Percentiles rank a stretch among this genome's conserved stretches.
Evolutionary conservation across 306 rosid genomes (phyloP).

Genomic region (Vachellia pachyceras): DNA sequence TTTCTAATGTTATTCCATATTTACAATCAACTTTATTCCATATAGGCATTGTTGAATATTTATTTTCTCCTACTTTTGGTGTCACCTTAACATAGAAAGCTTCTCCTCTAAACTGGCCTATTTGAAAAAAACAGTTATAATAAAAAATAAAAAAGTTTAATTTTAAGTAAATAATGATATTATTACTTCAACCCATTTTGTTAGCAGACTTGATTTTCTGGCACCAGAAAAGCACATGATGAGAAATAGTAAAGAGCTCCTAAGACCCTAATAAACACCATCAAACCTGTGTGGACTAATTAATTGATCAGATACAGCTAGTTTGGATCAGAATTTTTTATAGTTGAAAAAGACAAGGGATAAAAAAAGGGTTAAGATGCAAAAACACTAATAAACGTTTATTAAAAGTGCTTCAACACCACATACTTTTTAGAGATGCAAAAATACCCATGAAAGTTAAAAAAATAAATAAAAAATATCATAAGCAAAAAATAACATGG

Average conservation of each 20-base stretch:
- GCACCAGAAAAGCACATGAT: background rate
- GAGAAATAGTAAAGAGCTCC: constrained; percentile 8
- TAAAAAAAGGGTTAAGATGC: background rate
- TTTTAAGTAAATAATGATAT: background rate
- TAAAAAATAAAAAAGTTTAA: background rate
- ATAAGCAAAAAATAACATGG: too few relatives aligned
- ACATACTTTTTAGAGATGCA: too few relatives aligned
- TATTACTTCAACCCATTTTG: background rate
- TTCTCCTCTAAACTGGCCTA: background rate
- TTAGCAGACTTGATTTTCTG: background rate
- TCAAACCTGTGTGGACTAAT: background rate
- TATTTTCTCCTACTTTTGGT: background rate
- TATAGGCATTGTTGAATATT: background rate
- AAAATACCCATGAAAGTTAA: too few relatives aligned
- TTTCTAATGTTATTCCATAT: background rate
- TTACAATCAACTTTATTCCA: background rate
- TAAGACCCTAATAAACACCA: background rate
- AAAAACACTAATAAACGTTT: too few relatives aligned
- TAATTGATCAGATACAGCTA: constrained; percentile 28
- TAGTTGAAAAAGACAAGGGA: constrained; percentile 22
- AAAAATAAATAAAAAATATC: too few relatives aligned
- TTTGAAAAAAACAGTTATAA: background rate
- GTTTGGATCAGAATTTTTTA: constrained; percentile 31
- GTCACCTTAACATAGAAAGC: constrained; percentile 9
- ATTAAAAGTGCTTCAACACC: too few relatives aligned